Evolutionary conservation across 2,329 filamentous ascomycete genomes (phyloP).

Genomic region (Thielaviopsis populi): DNA sequence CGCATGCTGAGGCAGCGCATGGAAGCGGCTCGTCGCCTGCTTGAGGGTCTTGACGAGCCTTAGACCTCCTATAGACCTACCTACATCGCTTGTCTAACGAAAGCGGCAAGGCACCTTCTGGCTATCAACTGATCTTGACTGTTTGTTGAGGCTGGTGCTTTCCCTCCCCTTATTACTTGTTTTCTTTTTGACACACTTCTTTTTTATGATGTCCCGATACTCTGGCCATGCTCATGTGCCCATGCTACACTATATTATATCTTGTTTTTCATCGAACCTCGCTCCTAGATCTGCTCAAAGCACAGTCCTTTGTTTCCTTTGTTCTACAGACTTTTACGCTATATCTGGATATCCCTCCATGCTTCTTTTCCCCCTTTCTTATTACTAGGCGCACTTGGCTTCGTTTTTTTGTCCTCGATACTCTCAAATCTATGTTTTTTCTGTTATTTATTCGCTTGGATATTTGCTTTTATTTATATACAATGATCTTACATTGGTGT

Average conservation of each 20-base stretch:
- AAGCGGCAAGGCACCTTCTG: background rate
- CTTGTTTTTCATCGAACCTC: background rate
- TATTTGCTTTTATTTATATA: background rate
- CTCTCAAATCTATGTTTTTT: background rate
- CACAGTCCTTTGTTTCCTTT: background rate
- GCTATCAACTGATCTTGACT: background rate
- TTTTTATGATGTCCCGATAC: conserved; percentile 11
- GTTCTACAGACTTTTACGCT: background rate
- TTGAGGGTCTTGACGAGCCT: conserved; percentile 50
- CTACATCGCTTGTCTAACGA: background rate
- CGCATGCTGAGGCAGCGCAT: conserved; percentile 54
- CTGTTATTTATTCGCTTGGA: background rate
- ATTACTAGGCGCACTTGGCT: background rate
- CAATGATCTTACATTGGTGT: background rate
- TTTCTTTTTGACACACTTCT: conserved; percentile 12
- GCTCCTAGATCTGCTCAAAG: conserved; percentile 8
- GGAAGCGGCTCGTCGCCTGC: conserved; percentile 55
- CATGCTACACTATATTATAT: conserved; percentile 4
- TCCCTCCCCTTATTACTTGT: conserved; percentile 2
- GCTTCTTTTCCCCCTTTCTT: background rate
- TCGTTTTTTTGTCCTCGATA: background rate
- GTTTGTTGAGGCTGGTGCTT: background rate
- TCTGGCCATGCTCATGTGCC: conserved; percentile 9
- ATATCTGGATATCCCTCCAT: background rate
- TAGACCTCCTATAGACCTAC: background rate